phyloP scores from a whole-genome alignment of 139 green algal genomes.

The Chlorella vulgaris region DNA sequence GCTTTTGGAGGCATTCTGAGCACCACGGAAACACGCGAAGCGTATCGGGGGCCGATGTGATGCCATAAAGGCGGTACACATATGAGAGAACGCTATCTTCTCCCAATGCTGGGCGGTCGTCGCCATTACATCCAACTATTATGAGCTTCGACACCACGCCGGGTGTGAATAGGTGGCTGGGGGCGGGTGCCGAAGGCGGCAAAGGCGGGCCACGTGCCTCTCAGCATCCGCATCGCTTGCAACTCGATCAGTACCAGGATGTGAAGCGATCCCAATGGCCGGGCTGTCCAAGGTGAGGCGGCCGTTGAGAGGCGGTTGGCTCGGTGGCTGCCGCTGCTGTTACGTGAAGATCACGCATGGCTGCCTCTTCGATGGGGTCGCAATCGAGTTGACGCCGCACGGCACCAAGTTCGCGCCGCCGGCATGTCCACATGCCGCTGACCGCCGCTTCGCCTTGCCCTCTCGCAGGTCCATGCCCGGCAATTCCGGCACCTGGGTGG shows the following conservation, averaged over 20 bases:
- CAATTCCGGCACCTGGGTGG: constrained; percentile 10
- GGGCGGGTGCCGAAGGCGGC: not conserved
- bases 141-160: constrained; percentile 5
- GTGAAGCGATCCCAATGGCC: too few species aligned
- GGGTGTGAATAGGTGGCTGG: not conserved
- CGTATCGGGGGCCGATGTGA: too few species aligned
- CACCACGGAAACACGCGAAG: too few species aligned
- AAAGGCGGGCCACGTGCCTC: not conserved
- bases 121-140: not conserved
- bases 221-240: not conserved
- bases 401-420: too few species aligned
- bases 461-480: constrained; percentile 4
- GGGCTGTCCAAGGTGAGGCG: constrained; percentile 1
- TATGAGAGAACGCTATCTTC: not conserved
- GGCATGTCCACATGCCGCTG: not conserved
- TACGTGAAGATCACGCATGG: too few species aligned
- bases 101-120: too few species aligned
- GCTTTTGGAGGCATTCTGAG: not conserved
- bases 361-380: not conserved
- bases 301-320: not conserved
- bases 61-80: too few species aligned
- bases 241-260: too few species aligned
- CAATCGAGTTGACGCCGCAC: not conserved
- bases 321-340: not conserved
- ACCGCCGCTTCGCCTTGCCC: not conserved